phyloP scores from a whole-genome alignment of 2,329 filamentous ascomycete species.

The Botryotinia calthae region DNA sequence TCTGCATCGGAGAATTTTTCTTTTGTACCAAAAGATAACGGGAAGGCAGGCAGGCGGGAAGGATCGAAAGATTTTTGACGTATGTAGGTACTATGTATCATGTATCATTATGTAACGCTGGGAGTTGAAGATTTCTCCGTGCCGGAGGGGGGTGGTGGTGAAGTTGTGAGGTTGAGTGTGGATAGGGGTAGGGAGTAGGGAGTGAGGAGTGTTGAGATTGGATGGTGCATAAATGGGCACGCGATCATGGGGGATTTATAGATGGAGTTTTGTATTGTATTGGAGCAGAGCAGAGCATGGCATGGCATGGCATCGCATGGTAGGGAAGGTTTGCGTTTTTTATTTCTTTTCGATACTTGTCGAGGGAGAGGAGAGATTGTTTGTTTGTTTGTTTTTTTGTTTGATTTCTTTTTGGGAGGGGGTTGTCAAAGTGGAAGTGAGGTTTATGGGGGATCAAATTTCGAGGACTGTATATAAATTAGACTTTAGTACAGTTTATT shows the following conservation, averaged over 20 bases:
- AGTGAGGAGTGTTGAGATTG: background rate
- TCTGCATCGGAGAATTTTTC: background rate
- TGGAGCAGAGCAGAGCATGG: background rate
- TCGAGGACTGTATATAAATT: background rate
- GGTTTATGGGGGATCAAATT: background rate
- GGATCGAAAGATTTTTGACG: background rate
- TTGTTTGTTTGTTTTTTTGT: background rate
- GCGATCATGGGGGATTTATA: background rate
- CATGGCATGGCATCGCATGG: background rate
- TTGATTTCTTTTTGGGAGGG: background rate
- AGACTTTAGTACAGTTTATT: no score
- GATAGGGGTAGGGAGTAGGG: background rate
- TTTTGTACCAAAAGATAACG: background rate
- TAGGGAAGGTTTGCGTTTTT: background rate
- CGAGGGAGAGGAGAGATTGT: background rate
- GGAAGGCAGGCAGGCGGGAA: background rate
- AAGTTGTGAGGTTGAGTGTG: background rate
- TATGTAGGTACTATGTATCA: background rate
- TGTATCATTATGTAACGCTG: background rate
- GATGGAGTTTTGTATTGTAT: background rate
- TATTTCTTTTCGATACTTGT: background rate
- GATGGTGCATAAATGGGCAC: background rate
- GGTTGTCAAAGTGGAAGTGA: background rate
- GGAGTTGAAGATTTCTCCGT: constrained; percentile 2
- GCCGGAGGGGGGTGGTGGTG: background rate